phyloP scores from a whole-genome alignment of 2,329 filamentous ascomycete genomes.

The Ambrosiella xylebori region DNA sequence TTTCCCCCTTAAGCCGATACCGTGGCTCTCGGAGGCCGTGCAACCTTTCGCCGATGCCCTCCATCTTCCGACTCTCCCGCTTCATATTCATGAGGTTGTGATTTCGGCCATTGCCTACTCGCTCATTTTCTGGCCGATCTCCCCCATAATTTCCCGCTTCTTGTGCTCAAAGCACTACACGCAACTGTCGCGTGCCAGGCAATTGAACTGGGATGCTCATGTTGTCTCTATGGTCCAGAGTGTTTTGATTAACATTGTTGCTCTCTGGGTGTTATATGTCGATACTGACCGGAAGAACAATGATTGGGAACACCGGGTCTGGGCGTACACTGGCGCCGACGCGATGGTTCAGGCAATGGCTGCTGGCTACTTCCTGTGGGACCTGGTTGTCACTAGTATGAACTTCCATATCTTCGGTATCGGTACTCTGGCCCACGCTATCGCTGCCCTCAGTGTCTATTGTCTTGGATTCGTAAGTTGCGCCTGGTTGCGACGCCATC shows the following conservation, averaged over 20 bases:
- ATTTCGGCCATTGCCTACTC: conserved; percentile 52
- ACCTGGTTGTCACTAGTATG: conserved; percentile 50
- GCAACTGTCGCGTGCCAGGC: conserved; percentile 43
- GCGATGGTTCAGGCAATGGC: conserved; percentile 64
- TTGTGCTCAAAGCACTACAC: conserved; percentile 49
- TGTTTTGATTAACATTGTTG: conserved; percentile 50
- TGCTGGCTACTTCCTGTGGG: conserved; percentile 72
- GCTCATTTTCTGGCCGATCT: conserved; percentile 45
- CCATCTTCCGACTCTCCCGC: conserved; percentile 46
- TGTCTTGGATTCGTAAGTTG: conserved; percentile 59
- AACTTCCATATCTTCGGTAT: conserved; percentile 56
- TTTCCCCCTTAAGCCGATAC: conserved; percentile 46
- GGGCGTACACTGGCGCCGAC: conserved; percentile 56
- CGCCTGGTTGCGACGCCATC: not conserved
- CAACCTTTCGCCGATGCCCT: conserved; percentile 48
- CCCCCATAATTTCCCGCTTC: conserved; percentile 45
- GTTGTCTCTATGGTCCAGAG: conserved; percentile 72
- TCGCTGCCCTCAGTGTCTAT: conserved; percentile 58
- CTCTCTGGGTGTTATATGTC: conserved; percentile 53
- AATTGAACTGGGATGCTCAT: conserved; percentile 70
- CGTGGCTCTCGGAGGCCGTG: conserved; percentile 37
- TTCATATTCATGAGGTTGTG: conserved; percentile 63
- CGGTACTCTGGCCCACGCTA: conserved; percentile 62
- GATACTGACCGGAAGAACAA: conserved; percentile 53
- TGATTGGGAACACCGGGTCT: conserved; percentile 51